Evolutionary conservation across 257 asterid genomes (phyloP), one percentile per base, ranked within the genome.

Genomic region (Nyctanthes arbortristis): DNA sequence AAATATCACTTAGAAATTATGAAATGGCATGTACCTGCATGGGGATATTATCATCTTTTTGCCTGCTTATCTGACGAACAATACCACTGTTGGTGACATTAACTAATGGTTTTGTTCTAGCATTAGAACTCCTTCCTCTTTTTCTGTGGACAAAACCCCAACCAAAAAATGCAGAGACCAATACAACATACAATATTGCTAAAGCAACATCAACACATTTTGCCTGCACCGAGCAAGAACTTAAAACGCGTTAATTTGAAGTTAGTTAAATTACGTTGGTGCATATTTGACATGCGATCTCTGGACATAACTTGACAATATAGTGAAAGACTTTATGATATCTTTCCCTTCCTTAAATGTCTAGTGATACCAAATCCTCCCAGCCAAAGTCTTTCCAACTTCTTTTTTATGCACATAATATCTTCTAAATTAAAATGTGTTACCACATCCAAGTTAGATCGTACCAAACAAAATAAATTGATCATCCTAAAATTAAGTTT

Each of bases 201-300:
- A 91, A 76, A 63, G 95, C 79, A 81, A 91, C 88, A 78, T 94
- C 99, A 77, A 94, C 78, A 67, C 99, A 94, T 80, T 86, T 91
- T 68, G 89, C 98, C 99, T 94, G 95, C 89, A 85, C 2, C 66
- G 61, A 57, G 67, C 56, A 77, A 67, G 45, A 81, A 40, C 4
- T 39, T 32, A 55, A 62, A 75, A 30, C 25, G 34, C 37, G 55
- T 66, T 71, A 70, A 28, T 40, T 76, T 37, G 12, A 34, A 56
- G 28, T 32, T 18, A 34, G 25, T 37, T 35, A 31, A 18, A 66
- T 62, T 47, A 61, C 22, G 37, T 43, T n/a, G n/a, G 2, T 45
- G 11, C 55, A 4, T 45, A 24, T 45, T 16, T n/a, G 55, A 3
- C n/a, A 45, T 45, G 54, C 18, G n/a, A 3, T 45, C 16, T n/a